Evolutionary conservation across 257 asterid species (phyloP).

Genomic region (Forsythia suspensa): DNA sequence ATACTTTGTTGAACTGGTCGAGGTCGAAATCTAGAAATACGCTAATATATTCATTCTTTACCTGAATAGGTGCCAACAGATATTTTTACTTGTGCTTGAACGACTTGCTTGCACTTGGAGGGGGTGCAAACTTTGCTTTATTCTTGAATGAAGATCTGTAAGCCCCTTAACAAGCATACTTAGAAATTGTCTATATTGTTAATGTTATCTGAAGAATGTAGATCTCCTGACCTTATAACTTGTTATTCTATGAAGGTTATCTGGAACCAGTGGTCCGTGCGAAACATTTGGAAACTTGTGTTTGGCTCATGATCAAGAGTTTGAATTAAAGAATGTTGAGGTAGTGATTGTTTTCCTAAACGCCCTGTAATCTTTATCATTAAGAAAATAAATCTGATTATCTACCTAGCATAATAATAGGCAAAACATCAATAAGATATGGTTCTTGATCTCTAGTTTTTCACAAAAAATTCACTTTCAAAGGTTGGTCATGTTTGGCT

Average conservation of each 20-base stretch:
- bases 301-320: conserved; percentile 83
- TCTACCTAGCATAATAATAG: not conserved
- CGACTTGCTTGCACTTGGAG: conserved; percentile 91
- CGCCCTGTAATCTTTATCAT: no score
- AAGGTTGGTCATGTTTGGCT: not conserved
- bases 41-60: not conserved
- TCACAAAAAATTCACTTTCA: not conserved
- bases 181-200: not conserved
- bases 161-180: conserved; percentile 31
- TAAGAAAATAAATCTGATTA: not conserved
- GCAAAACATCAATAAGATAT: not conserved
- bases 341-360: conserved; percentile 28
- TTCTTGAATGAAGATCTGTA: conserved; percentile 86
- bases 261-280: conserved; percentile 87
- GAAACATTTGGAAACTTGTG: conserved; percentile 92
- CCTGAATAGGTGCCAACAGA: conserved; percentile 78
- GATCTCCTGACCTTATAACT: not conserved
- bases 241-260: conserved; percentile 46
- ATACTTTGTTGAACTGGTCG: not conserved
- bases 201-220: not conserved
- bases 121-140: conserved; percentile 85
- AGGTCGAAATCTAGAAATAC: not conserved
- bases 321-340: conserved; percentile 85
- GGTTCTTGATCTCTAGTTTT: not conserved
- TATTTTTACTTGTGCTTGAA: conserved; percentile 83